Conservation (phyloP, 306 rosid species). For the Pterocarpus macrocarpus region DNA sequence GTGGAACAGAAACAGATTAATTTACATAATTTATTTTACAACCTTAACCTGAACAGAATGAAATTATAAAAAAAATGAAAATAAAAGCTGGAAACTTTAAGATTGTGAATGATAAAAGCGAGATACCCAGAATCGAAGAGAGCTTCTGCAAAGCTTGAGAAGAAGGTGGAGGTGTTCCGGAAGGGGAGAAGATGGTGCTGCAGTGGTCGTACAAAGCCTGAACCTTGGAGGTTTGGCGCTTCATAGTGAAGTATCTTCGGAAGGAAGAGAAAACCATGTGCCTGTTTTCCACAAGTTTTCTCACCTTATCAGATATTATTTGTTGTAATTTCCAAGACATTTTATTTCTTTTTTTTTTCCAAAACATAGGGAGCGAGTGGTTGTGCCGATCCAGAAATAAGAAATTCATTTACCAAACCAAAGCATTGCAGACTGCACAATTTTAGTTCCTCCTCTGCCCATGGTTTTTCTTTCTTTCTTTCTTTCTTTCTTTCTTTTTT, state of each 20-base stretch:
- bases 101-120: slow-evolving; percentile 7
- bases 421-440: too few species aligned
- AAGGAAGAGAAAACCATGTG: slow-evolving; percentile 50
- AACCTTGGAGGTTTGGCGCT: slow-evolving; percentile 62
- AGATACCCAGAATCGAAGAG: slow-evolving; percentile 75
- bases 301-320: slow-evolving; percentile 56
- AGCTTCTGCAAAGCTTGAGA: slow-evolving; percentile 64
- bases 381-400: not conserved
- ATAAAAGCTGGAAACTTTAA: slow-evolving; percentile 11
- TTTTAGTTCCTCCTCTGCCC: too few species aligned
- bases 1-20: not conserved
- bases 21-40: not conserved
- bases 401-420: not conserved
- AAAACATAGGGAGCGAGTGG: not conserved
- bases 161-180: slow-evolving; percentile 58
- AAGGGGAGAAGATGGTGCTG: slow-evolving; percentile 62
- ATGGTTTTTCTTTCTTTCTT: too few species aligned
- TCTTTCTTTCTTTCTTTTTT: too few species aligned
- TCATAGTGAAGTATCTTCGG: slow-evolving; percentile 62
- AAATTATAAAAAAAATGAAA: not conserved
- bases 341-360: not conserved
- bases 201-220: slow-evolving; percentile 81
- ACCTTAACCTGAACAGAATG: not conserved
- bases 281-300: slow-evolving; percentile 43
- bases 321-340: slow-evolving; percentile 50